phyloP scores from a whole-genome alignment of 345 rosid species.

The Conringia planisiliqua region DNA sequence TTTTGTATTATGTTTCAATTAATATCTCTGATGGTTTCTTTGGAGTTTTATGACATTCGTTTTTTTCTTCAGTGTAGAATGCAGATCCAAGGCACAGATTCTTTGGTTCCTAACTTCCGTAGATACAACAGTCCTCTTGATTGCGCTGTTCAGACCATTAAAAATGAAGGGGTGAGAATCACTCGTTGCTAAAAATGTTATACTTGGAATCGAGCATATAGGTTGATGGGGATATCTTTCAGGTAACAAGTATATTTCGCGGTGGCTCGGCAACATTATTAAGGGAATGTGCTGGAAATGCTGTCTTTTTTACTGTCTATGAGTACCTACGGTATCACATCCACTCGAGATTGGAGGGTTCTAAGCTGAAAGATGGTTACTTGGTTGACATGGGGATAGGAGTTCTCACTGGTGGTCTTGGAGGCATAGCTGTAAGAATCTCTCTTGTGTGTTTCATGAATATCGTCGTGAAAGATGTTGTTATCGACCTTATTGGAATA shows the following conservation, averaged over 20 bases:
- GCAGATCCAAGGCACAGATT: conserved; percentile 94
- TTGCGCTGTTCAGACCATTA: conserved; percentile 73
- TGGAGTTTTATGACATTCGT: conserved; percentile 35
- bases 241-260: conserved; percentile 83
- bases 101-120: conserved; percentile 56
- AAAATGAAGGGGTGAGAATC: conserved; percentile 78
- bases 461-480: neutral
- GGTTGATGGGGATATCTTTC: conserved; percentile 46
- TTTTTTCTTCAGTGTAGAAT: conserved; percentile 82
- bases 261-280: conserved; percentile 80
- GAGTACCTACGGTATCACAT: conserved; percentile 72
- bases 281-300: conserved; percentile 84
- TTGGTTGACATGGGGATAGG: conserved; percentile 84
- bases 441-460: conserved; percentile 6
- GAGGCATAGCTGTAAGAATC: conserved; percentile 87
- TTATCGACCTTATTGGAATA: neutral
- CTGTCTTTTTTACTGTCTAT: conserved; percentile 70
- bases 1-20: conserved; percentile 64
- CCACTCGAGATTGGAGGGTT: conserved; percentile 50
- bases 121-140: conserved; percentile 75
- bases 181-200: neutral
- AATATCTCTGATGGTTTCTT: conserved; percentile 7
- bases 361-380: conserved; percentile 44
- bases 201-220: neutral
- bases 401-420: conserved; percentile 78